Evolutionary conservation across 2,329 filamentous ascomycete species (phyloP).

Genomic region (Venturia asperata): DNA sequence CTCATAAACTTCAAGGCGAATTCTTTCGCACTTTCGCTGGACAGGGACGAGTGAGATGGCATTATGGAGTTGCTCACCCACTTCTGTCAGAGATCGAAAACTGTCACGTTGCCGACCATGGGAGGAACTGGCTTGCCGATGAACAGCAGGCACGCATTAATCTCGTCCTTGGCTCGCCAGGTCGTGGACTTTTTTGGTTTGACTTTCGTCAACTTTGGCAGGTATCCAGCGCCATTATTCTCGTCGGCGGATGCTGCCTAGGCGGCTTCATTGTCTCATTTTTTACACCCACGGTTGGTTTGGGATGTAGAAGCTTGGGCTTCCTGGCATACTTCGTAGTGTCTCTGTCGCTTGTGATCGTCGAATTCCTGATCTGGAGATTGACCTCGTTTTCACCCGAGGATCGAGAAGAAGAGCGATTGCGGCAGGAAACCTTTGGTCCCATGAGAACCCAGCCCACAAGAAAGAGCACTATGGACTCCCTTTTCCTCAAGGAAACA

Average conservation of each 20-base stretch:
- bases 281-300: constrained; percentile 20
- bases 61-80: constrained; percentile 20
- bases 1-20: background rate
- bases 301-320: constrained; percentile 17
- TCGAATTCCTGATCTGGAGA: constrained; percentile 19
- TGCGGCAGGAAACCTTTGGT: background rate
- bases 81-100: constrained; percentile 21
- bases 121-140: constrained; percentile 19
- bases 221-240: background rate
- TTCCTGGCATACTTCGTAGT: constrained; percentile 14
- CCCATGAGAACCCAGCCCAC: background rate
- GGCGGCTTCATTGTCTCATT: constrained; percentile 19
- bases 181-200: constrained; percentile 20
- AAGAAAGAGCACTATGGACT: background rate
- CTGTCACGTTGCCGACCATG: constrained; percentile 18
- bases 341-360: constrained; percentile 2
- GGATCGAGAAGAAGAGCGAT: constrained; percentile 7
- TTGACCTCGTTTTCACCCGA: constrained; percentile 13
- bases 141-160: constrained; percentile 17
- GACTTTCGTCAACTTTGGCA: constrained; percentile 20
- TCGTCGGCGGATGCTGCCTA: constrained; percentile 13
- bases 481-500: background rate
- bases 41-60: constrained; percentile 19
- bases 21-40: constrained; percentile 19
- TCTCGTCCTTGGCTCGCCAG: constrained; percentile 16